Evolutionary conservation across 164 flowering plant species (phyloP).

Genomic region (Tetracentron sinense): DNA sequence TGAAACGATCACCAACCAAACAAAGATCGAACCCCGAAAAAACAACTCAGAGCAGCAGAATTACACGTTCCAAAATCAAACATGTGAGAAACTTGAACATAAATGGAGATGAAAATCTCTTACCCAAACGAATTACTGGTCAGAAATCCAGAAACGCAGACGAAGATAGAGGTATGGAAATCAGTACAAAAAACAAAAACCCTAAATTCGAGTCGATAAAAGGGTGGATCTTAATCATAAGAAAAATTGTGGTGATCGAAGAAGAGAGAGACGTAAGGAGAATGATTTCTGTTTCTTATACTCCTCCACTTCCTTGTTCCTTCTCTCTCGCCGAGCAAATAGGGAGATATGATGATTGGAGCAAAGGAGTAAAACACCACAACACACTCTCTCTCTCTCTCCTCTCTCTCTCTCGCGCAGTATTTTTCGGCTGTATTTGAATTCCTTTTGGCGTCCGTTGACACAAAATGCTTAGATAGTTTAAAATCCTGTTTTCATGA

Average conservation of each 20-base stretch:
- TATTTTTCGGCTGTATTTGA: slow-evolving; percentile 40
- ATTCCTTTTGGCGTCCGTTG: slow-evolving; percentile 55
- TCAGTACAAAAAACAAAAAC: neutral
- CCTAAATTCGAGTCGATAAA: slow-evolving; percentile 5
- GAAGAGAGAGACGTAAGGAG: slow-evolving; percentile 21
- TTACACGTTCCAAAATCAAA: neutral
- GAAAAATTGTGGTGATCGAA: neutral
- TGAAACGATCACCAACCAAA: slow-evolving; percentile 2
- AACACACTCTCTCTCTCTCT: slow-evolving; percentile 6
- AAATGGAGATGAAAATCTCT: neutral
- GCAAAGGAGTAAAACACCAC: slow-evolving; percentile 19
- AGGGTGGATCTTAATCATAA: slow-evolving; percentile 2
- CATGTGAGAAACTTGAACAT: neutral
- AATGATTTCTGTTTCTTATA: slow-evolving; percentile 28
- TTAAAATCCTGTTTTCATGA: no score
- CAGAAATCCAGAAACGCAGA: neutral
- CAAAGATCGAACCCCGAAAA: neutral
- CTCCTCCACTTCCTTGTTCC: slow-evolving; percentile 37
- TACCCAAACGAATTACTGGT: slow-evolving; percentile 1
- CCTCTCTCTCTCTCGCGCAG: slow-evolving; percentile 6
- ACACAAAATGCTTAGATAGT: no score
- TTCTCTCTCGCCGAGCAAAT: slow-evolving; percentile 24
- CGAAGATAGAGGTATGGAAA: neutral
- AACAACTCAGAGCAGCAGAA: neutral
- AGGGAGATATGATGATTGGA: slow-evolving; percentile 30